Evolutionary conservation across 1,284 basidiomycete genomes (phyloP).

Genomic region (Bjerkandera adusta): DNA sequence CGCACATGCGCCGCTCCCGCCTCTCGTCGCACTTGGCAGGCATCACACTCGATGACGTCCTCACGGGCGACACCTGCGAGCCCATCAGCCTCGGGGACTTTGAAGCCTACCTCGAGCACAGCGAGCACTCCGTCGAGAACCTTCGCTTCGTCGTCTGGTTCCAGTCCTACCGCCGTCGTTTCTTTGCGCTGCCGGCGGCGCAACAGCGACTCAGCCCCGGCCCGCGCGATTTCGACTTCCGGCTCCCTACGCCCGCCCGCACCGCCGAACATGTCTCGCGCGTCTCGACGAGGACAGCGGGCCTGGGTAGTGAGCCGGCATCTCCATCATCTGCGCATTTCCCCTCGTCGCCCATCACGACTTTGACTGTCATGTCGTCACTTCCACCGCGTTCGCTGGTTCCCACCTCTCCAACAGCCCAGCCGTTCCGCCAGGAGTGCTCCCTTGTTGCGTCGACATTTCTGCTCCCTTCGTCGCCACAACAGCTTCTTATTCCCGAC

Average conservation of each 20-base stretch:
- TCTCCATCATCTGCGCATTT: not conserved
- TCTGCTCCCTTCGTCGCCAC: conserved; percentile 30
- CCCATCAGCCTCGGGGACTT: conserved; percentile 38
- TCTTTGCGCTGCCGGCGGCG: conserved; percentile 27
- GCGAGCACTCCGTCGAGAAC: conserved; percentile 38
- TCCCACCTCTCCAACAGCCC: conserved; percentile 9
- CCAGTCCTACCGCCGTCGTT: conserved; percentile 38
- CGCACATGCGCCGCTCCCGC: conserved; percentile 3
- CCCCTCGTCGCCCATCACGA: not conserved
- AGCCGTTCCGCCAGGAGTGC: conserved; percentile 34
- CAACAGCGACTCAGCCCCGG: conserved; percentile 23
- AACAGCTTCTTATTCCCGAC: conserved; percentile 35
- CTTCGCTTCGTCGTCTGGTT: conserved; percentile 44
- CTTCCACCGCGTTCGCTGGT: not conserved
- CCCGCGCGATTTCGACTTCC: conserved; percentile 22
- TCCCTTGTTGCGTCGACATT: conserved; percentile 36
- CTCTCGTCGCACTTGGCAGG: conserved; percentile 13
- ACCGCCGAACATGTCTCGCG: conserved; percentile 20
- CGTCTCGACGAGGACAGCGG: not conserved
- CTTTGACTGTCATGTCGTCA: not conserved
- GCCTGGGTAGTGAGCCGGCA: not conserved
- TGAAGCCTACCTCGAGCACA: conserved; percentile 35
- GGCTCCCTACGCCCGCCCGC: conserved; percentile 21
- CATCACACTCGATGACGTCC: conserved; percentile 31
- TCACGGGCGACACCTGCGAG: conserved; percentile 39